phyloP scores from a whole-genome alignment of 768 basidiomycete genomes.

The Termitomyces sp. region DNA sequence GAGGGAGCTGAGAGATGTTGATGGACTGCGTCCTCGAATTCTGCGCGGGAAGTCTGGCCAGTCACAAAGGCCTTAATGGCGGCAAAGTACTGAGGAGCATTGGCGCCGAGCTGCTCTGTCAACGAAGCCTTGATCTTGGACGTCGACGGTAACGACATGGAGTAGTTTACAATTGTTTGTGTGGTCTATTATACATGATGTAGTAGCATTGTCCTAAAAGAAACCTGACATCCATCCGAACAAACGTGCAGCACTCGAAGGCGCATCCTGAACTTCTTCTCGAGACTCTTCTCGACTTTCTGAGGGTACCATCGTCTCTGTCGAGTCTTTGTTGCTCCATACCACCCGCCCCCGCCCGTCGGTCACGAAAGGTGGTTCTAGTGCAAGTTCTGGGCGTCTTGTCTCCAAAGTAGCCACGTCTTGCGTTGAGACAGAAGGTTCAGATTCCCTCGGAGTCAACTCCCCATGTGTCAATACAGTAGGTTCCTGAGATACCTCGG shows the following conservation, averaged over 20 bases:
- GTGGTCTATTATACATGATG: conserved; percentile 1
- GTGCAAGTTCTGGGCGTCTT: not conserved
- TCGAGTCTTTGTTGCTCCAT: conserved; percentile 26
- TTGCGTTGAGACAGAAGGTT: not conserved
- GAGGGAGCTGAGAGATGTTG: conserved; percentile 57
- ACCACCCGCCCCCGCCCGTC: conserved; percentile 65
- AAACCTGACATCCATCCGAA: conserved; percentile 23
- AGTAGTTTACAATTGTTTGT: conserved; percentile 8
- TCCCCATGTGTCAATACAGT: not conserved
- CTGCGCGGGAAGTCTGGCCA: conserved; percentile 64
- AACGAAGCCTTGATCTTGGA: conserved; percentile 71
- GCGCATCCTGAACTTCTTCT: conserved; percentile 9
- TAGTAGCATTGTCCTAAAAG: not conserved
- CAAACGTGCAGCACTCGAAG: conserved; percentile 15
- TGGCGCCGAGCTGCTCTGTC: conserved; percentile 54
- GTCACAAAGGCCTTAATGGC: conserved; percentile 65
- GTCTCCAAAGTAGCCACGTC: not conserved
- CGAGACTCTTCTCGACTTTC: conserved; percentile 6
- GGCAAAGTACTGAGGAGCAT: conserved; percentile 58
- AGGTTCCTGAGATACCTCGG: not conserved
- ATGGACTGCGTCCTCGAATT: conserved; percentile 72
- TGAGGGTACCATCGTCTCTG: conserved; percentile 6
- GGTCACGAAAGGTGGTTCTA: conserved; percentile 54
- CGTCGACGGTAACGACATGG: conserved; percentile 76
- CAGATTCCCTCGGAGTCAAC: not conserved